Conservation (phyloP, 441 rosid species). For the Aleurites moluccanus region DNA sequence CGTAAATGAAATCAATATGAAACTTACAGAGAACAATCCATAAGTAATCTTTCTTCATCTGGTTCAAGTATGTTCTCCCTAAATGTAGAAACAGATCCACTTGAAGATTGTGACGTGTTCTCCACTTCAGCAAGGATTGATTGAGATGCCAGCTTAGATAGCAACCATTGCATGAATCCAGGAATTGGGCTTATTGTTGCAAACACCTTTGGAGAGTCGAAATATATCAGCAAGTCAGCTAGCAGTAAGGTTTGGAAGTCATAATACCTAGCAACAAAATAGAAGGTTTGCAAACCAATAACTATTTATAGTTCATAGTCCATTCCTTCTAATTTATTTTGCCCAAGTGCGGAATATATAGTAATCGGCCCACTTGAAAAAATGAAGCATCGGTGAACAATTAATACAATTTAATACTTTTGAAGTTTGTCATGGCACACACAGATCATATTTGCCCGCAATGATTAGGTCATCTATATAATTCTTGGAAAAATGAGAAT, state of each 20-base stretch:
- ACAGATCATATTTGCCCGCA: background rate
- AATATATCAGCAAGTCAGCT: constrained; percentile 24
- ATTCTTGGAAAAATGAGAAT: background rate
- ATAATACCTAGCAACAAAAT: background rate
- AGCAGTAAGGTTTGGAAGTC: constrained; percentile 15
- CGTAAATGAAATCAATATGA: background rate
- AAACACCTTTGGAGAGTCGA: constrained; percentile 53
- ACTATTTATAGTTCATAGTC: background rate
- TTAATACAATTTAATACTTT: background rate
- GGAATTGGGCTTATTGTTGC: constrained; percentile 97
- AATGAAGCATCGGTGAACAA: background rate
- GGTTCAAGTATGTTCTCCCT: constrained; percentile 72
- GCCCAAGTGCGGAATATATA: background rate
- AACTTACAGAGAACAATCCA: constrained; percentile 40
- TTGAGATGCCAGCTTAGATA: constrained; percentile 87
- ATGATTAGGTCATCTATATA: background rate
- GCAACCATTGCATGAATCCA: constrained; percentile 88
- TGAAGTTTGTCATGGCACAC: background rate
- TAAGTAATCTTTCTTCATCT: constrained; percentile 75
- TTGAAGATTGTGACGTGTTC: constrained; percentile 33
- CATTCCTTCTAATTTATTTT: background rate
- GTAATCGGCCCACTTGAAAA: background rate
- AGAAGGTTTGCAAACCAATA: background rate
- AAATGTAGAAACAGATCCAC: constrained; percentile 52
- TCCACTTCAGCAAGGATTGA: constrained; percentile 55